phyloP scores from a whole-genome alignment of 768 basidiomycete species.

The Holtermanniella nyarrowii region DNA sequence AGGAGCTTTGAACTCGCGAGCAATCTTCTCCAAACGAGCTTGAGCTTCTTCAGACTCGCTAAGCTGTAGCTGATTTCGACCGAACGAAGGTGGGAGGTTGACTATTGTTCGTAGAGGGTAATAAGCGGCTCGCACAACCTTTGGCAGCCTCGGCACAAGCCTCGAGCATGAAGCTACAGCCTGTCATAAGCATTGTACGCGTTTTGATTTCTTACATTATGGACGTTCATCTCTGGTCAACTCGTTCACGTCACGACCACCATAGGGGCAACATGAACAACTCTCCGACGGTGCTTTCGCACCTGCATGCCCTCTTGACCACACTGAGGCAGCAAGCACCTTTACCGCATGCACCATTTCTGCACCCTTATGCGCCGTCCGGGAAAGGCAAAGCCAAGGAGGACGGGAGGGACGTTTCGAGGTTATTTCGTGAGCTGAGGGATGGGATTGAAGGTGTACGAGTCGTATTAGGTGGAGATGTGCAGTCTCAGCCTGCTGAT shows the following conservation, averaged over 20 bases:
- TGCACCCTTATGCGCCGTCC: background rate
- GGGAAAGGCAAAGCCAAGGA: background rate
- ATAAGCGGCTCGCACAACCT: too few relatives aligned
- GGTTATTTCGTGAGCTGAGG: background rate
- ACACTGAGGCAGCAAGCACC: background rate
- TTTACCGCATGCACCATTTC: background rate
- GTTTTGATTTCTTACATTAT: background rate
- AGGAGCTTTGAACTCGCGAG: conserved; percentile 60
- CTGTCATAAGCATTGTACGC: background rate
- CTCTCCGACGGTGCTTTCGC: background rate
- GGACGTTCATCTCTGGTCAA: background rate
- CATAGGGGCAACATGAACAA: background rate
- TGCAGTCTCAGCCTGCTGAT: background rate
- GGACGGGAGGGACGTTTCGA: background rate
- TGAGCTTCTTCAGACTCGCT: background rate
- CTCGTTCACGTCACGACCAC: background rate
- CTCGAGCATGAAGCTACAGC: background rate
- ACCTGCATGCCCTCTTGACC: background rate
- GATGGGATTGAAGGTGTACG: background rate
- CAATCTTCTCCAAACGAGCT: background rate
- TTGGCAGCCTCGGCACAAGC: background rate
- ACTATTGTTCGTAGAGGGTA: too few relatives aligned
- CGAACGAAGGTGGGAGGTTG: too few relatives aligned
- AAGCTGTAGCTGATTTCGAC: too few relatives aligned
- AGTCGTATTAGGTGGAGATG: background rate